Conservation (phyloP, 2,329 filamentous ascomycete genomes). For the Ampelomyces quisqualis region DNA sequence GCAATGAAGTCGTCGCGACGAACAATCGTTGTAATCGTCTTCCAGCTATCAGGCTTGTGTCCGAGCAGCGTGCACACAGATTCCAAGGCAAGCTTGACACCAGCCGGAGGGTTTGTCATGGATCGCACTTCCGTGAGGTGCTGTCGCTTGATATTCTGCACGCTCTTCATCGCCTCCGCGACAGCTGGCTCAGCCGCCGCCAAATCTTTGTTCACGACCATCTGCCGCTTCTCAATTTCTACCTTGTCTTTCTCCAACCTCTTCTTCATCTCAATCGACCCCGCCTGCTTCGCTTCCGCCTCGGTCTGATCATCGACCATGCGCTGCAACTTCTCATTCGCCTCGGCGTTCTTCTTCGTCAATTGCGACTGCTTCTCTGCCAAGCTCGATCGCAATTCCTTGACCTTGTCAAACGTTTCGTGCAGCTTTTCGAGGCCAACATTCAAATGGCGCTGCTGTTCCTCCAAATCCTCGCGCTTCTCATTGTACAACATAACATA, state of each 20-base stretch:
- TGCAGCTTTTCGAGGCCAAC: conserved; percentile 96
- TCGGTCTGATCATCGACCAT: conserved; percentile 97
- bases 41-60: conserved; percentile 89
- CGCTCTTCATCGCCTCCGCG: conserved; percentile 87
- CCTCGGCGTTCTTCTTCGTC: conserved; percentile 90
- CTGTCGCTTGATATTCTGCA: conserved; percentile 97
- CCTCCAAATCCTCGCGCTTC: conserved; percentile 96
- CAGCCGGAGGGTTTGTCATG: conserved; percentile 88
- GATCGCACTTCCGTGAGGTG: conserved; percentile 96
- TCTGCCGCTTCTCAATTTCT: conserved; percentile 77
- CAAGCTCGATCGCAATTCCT: conserved; percentile 84
- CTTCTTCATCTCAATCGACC: conserved; percentile 83
- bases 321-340: conserved; percentile 93
- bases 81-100: conserved; percentile 89
- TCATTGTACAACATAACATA: conserved; percentile 97
- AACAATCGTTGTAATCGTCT: conserved; percentile 82
- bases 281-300: conserved; percentile 85
- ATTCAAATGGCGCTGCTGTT: conserved; percentile 97
- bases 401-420: conserved; percentile 96
- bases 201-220: conserved; percentile 83
- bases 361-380: conserved; percentile 93
- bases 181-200: conserved; percentile 92
- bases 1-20: conserved; percentile 95
- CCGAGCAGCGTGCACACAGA: conserved; percentile 95
- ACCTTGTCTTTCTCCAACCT: conserved; percentile 86